Percentiles rank a stretch among this genome's conserved stretches.
These are phyloP conservation scores for Mycena vulgaris DNA, from an alignment of 768 basidiomycete species.

Conservation along the genomic window DNA sequence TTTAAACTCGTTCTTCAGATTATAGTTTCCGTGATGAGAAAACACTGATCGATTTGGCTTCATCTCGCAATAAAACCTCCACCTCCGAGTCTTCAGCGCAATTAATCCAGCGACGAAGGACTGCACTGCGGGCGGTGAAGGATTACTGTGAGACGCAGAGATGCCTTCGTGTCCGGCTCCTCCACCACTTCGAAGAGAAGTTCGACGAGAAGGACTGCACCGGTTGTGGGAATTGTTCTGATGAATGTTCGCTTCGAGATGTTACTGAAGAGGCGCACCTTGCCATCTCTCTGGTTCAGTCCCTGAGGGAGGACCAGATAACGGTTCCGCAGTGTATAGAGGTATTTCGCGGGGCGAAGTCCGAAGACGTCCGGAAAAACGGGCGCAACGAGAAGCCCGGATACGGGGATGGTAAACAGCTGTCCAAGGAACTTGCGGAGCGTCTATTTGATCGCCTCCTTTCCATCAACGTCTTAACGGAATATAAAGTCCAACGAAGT, in stretches of 20 bases:
- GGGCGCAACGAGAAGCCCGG: neutral
- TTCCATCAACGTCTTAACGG: too few relatives aligned
- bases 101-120: too few relatives aligned
- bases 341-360: neutral
- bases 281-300: neutral
- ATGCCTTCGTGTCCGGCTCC: slow-evolving; percentile 15
- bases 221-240: neutral
- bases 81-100: too few relatives aligned
- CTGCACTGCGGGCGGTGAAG: neutral
- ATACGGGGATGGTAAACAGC: too few relatives aligned
- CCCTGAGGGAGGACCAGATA: neutral
- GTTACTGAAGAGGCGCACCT: neutral
- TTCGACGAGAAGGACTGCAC: slow-evolving; percentile 10
- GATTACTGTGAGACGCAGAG: neutral
- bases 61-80: neutral
- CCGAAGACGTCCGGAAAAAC: neutral
- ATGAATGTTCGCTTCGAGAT: neutral
- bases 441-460: too few relatives aligned
- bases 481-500: too few relatives aligned
- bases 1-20: neutral
- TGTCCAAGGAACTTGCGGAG: too few relatives aligned
- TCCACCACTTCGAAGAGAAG: slow-evolving; percentile 13
- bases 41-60: neutral
- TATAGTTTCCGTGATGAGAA: neutral
- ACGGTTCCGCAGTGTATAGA: neutral